Percentiles rank a stretch among this genome's conserved stretches.
Conservation (phyloP, 345 rosid genomes). For the Rhodamnia argentea region DNA sequence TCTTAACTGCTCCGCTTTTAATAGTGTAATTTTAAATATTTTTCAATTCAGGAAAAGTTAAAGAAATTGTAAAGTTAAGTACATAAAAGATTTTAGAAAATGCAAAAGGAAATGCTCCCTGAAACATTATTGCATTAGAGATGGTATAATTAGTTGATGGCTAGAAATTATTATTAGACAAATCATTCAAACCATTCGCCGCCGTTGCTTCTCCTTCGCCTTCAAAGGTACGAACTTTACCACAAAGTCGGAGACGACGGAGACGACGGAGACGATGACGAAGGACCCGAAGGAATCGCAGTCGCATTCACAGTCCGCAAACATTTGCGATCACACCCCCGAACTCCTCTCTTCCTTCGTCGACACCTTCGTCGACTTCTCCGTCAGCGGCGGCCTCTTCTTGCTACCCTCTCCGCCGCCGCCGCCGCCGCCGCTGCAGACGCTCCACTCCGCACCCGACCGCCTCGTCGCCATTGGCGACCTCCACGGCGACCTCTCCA, state of each 20-base stretch:
- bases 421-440: slow-evolving; percentile 12
- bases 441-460: slow-evolving; percentile 34
- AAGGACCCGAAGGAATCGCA: background rate
- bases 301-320: background rate
- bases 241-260: background rate
- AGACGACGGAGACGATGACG: background rate
- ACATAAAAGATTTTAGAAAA: background rate
- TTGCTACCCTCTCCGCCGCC: slow-evolving; percentile 18
- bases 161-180: background rate
- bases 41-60: rapidly evolving
- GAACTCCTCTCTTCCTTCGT: slow-evolving; percentile 58
- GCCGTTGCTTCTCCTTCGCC: background rate
- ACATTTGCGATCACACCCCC: slow-evolving; percentile 36
- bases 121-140: background rate
- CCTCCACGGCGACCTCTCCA: slow-evolving; percentile 77
- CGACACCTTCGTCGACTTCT: slow-evolving; percentile 74
- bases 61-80: background rate
- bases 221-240: background rate
- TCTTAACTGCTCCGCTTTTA: background rate
- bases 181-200: background rate
- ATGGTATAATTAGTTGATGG: background rate
- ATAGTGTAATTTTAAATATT: background rate
- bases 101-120: background rate
- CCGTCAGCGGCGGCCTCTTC: slow-evolving; percentile 53
- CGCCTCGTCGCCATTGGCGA: slow-evolving; percentile 85